Conservation (phyloP, 148 eudicot genomes). For the Chenopodium album region DNA sequence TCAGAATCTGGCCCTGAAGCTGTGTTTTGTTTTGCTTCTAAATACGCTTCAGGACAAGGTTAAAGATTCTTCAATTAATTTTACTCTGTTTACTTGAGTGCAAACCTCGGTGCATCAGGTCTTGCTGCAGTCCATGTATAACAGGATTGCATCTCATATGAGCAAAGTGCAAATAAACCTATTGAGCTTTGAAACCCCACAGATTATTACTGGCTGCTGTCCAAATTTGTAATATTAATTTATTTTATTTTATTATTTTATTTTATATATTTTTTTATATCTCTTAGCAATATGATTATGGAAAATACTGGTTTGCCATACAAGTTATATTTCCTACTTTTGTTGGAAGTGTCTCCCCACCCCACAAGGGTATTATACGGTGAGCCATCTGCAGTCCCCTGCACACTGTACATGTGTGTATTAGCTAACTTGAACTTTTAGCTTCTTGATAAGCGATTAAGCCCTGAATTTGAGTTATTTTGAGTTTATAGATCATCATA, state of each 20-base stretch:
- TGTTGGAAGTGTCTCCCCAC: too few species aligned
- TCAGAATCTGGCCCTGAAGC: not conserved
- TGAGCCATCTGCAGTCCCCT: not conserved
- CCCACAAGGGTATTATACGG: not conserved
- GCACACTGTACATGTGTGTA: too few species aligned
- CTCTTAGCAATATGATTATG: not conserved
- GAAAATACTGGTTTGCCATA: not conserved
- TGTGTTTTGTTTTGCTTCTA: not conserved
- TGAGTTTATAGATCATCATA: not conserved
- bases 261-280: not conserved
- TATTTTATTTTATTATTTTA: not conserved
- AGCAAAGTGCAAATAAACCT: not conserved
- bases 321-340: not conserved
- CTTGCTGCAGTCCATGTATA: not conserved
- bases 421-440: not conserved
- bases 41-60: not conserved
- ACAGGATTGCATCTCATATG: not conserved
- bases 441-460: not conserved
- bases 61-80: not conserved
- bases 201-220: not conserved
- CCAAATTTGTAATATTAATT: not conserved
- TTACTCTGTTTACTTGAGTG: not conserved
- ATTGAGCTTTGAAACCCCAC: not conserved
- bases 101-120: not conserved
- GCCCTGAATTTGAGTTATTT: not conserved